A percentile compares a stretch with the other conserved stretches of the same genome.
Evolutionary conservation across 2,329 filamentous ascomycete species (phyloP).

Genomic region (Penicillium olsonii): DNA sequence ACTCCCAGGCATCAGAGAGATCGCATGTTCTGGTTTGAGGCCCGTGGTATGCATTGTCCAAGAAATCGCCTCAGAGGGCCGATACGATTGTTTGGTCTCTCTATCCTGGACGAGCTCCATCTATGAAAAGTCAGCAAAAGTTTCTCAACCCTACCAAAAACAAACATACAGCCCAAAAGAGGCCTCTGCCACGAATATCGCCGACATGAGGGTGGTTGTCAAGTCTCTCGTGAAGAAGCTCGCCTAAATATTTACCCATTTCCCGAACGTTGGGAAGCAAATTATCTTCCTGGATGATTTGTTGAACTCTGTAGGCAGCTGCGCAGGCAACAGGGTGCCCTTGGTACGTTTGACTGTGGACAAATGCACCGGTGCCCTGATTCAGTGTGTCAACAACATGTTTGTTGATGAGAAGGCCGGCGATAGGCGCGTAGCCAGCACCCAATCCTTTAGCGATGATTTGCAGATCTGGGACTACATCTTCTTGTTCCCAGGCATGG

Average conservation of each 20-base stretch:
- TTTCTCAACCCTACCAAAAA: slow-evolving; percentile 12
- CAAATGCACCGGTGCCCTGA: slow-evolving; percentile 48
- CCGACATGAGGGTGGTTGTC: slow-evolving; percentile 50
- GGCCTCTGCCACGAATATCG: slow-evolving; percentile 55
- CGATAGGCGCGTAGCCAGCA: slow-evolving; percentile 56
- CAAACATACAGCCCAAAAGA: slow-evolving; percentile 58
- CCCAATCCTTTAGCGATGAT: slow-evolving; percentile 60
- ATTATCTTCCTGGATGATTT: slow-evolving; percentile 53
- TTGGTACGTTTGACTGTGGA: slow-evolving; percentile 61
- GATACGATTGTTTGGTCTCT: slow-evolving; percentile 52
- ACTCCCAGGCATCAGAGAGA: slow-evolving; percentile 55
- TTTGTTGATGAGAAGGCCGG: slow-evolving; percentile 52
- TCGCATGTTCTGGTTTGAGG: slow-evolving; percentile 39
- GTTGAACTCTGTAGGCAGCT: slow-evolving; percentile 54
- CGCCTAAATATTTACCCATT: slow-evolving; percentile 33
- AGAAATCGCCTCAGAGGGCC: slow-evolving; percentile 43
- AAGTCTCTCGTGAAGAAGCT: slow-evolving; percentile 46
- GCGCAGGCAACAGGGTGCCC: slow-evolving; percentile 55
- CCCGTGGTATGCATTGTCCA: slow-evolving; percentile 51
- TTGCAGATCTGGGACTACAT: slow-evolving; percentile 57
- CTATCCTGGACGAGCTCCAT: slow-evolving; percentile 60
- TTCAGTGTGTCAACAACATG: slow-evolving; percentile 50
- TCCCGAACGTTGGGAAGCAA: slow-evolving; percentile 47
- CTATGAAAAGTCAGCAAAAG: slow-evolving; percentile 28
- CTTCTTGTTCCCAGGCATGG: slow-evolving; percentile 59